Percentiles rank a stretch among this genome's conserved stretches.
Conservation (phyloP, 352 stramenopile species). For the Halophytophthora polymorphica region DNA sequence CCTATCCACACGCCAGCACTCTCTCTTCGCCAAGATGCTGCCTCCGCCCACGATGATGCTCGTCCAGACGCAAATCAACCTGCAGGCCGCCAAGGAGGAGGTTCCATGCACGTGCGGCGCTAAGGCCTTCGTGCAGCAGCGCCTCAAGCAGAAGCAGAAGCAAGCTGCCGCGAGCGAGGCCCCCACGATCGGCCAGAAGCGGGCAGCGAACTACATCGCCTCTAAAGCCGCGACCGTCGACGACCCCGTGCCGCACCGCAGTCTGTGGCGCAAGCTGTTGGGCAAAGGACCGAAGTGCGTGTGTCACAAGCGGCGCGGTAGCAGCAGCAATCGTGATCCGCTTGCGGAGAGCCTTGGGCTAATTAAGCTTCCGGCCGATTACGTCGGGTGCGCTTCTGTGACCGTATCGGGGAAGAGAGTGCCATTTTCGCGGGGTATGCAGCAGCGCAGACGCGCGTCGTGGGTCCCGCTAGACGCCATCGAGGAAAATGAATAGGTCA, state of each 20-base stretch:
- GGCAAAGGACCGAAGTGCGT: conserved; percentile 57
- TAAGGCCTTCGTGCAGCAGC: conserved; percentile 26
- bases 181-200: conserved; percentile 19
- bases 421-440: conserved; percentile 52
- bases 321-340: not conserved
- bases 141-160: conserved; percentile 12
- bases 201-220: conserved; percentile 13
- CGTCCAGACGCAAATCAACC: conserved; percentile 10
- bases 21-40: conserved; percentile 11
- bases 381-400: conserved; percentile 36
- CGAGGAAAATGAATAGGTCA: conserved; percentile 34
- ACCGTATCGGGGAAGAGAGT: conserved; percentile 50
- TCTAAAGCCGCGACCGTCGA: not conserved
- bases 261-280: conserved; percentile 53
- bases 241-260: conserved; percentile 32
- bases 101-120: conserved; percentile 37
- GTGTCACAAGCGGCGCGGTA: conserved; percentile 19
- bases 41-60: conserved; percentile 17
- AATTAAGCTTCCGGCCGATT: conserved; percentile 44
- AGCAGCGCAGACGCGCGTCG: conserved; percentile 33
- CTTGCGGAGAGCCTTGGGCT: conserved; percentile 11
- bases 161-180: conserved; percentile 1
- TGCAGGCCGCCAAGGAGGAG: conserved; percentile 1
- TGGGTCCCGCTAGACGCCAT: conserved; percentile 48
- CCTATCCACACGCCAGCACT: not conserved